Evolutionary conservation across 805 yeast genomes (phyloP).

Genomic region (Pichia pseudocactophila): DNA sequence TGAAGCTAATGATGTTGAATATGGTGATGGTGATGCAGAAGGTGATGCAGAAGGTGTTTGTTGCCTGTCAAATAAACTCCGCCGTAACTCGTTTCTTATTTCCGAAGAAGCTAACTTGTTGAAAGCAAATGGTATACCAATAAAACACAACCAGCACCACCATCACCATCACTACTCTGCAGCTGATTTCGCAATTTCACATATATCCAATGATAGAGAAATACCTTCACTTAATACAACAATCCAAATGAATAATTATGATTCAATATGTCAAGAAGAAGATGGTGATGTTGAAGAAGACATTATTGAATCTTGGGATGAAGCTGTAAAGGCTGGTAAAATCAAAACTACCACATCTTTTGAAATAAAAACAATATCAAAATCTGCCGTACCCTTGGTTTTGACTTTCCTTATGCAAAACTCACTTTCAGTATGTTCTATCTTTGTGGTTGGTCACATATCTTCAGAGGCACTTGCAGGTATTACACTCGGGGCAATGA

Average conservation of each 20-base stretch:
- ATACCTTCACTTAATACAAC: neutral
- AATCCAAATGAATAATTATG: neutral
- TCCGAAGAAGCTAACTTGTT: conserved; percentile 25
- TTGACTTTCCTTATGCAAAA: conserved; percentile 63
- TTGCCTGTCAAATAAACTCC: too few species aligned
- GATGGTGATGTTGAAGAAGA: conserved; percentile 12
- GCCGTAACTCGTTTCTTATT: conserved; percentile 9
- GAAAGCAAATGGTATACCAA: conserved; percentile 22
- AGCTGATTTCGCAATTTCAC: neutral
- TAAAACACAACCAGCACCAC: conserved; percentile 15
- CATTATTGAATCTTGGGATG: conserved; percentile 26
- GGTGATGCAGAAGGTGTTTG: neutral
- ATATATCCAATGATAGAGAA: neutral
- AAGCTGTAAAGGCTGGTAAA: conserved; percentile 30
- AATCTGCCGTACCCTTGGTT: conserved; percentile 48
- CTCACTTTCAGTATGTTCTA: conserved; percentile 67
- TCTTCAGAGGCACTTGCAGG: conserved; percentile 70
- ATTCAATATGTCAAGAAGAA: neutral
- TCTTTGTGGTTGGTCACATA: conserved; percentile 66
- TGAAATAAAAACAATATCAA: conserved; percentile 32
- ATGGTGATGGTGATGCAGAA: too few species aligned
- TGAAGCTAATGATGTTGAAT: neutral
- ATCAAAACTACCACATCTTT: conserved; percentile 33
- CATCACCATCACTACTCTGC: too few species aligned
- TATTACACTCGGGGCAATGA: conserved; percentile 66